phyloP scores from a whole-genome alignment of 208 protist species.

The Plasmodiophora brassicae region DNA sequence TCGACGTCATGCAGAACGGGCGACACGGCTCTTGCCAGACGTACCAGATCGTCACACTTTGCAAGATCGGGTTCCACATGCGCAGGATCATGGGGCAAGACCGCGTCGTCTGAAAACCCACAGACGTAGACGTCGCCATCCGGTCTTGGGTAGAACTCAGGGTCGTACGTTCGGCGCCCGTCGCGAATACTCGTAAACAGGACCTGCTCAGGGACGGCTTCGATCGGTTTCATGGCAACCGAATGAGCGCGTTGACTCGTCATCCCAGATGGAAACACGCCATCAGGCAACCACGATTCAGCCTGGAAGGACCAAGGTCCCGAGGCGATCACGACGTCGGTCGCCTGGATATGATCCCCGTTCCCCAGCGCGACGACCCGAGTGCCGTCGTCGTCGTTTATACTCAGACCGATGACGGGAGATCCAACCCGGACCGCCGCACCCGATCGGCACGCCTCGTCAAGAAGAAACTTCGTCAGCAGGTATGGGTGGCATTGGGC shows the following conservation, averaged over 20 bases:
- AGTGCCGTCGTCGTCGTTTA: no score
- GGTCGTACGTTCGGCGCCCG: background rate
- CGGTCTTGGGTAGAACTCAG: conserved; percentile 38
- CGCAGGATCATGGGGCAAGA: background rate
- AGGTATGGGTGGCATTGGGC: conserved; percentile 32
- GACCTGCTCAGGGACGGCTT: background rate
- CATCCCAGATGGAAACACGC: background rate
- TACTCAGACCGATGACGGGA: no score
- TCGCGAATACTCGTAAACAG: conserved; percentile 20
- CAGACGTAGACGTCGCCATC: conserved; percentile 41
- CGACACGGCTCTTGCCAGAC: background rate
- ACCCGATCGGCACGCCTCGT: background rate
- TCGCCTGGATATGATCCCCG: background rate
- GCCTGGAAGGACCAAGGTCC: conserved; percentile 29
- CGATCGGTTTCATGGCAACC: background rate
- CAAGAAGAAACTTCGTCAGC: conserved; percentile 11
- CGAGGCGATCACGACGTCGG: conserved; percentile 17
- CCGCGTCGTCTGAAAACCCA: background rate
- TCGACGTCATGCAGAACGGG: background rate
- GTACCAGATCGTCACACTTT: background rate
- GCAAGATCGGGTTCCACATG: background rate
- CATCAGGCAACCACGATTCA: no score
- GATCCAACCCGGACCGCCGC: background rate
- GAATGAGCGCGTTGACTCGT: background rate
- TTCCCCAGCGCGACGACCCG: background rate